Evolutionary conservation across 2,329 filamentous ascomycete species (phyloP).

Genomic region (Trichoderma sp.): DNA sequence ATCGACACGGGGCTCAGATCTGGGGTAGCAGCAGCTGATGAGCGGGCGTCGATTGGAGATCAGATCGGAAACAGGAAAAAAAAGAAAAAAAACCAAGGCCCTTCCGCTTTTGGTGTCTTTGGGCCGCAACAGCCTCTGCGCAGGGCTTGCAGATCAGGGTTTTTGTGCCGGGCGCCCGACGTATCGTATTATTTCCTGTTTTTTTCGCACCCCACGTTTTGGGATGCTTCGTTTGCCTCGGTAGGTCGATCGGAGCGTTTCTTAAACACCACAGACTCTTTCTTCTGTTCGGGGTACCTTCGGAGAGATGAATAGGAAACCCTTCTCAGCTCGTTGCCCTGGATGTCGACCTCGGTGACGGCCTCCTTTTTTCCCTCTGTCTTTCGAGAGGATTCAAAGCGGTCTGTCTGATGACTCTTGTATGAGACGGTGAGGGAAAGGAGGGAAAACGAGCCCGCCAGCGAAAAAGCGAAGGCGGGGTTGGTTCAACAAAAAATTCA

Average conservation of each 20-base stretch:
- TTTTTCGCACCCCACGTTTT: background rate
- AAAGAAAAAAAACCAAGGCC: background rate
- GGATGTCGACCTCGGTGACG: background rate
- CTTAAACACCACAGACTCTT: background rate
- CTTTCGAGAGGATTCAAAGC: background rate
- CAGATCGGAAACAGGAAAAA: background rate
- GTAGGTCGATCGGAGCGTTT: background rate
- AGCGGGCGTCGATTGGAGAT: background rate
- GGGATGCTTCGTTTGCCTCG: background rate
- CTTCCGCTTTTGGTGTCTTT: constrained; percentile 4
- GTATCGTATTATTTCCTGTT: background rate
- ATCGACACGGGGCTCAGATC: background rate
- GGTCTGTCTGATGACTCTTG: background rate
- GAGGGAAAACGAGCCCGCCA: constrained; percentile 3
- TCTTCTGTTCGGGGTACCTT: background rate
- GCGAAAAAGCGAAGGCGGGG: constrained; percentile 17
- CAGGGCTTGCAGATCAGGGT: constrained; percentile 5
- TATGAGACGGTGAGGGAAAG: constrained; percentile 23
- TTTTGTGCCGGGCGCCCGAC: constrained; percentile 13
- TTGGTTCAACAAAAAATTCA: constrained; percentile 6
- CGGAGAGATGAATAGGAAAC: background rate
- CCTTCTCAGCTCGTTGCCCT: background rate
- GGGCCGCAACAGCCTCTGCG: constrained; percentile 1
- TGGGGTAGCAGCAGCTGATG: background rate
- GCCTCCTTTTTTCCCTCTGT: background rate